Evolutionary conservation across 768 basidiomycete genomes (phyloP), one percentile per base, ranked within the genome.

Genomic region (Guyanaporus albipodus): DNA sequence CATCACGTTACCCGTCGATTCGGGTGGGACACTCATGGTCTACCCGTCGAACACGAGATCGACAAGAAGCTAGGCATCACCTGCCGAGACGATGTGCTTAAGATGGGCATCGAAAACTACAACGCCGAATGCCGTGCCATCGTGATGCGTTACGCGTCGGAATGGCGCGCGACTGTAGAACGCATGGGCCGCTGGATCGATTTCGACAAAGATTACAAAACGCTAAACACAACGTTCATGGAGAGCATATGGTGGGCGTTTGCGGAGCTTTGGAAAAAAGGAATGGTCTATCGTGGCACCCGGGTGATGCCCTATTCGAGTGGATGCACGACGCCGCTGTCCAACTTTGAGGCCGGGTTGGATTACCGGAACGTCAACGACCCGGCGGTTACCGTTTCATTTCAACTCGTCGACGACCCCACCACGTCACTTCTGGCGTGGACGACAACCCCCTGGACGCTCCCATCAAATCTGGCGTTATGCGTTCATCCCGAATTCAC

Each of bases 211-310:
- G 96, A 97, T 60, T 99, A 99, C 75, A 98, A 97, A 75, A 99
- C 96, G 14, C 78, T 98, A 52, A 92, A 98, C 60, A 68, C 83
- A 7, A 72, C 83, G 8, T 99, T 90, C 67, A 98, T 99, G 96
- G 96, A 99, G 74, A 85, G 83, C 38, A 91, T 96, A 10, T 99
- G 96, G 96, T 99, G 96, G 96, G 96, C 91, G 8, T 99, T 99
- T 68, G 75, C 81, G 43, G 83, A 93, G 63, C 78, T 99, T n/a
- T 95, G 85, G 77, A 81, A 92, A 61, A 95, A 92, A 66, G 82
- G 76, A 6, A 69, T 93, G 70, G 93, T 99, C 15, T 99, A 99
- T 68, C 80, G 91, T 14, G 96, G 96, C 1, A 73, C 94, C 53
- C 78, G 80, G 48, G 96, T 99, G 52, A 96, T 99, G 93, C 96